phyloP scores from a whole-genome alignment of 495 filamentous ascomycete genomes.

The Penicillium cinerascens region DNA sequence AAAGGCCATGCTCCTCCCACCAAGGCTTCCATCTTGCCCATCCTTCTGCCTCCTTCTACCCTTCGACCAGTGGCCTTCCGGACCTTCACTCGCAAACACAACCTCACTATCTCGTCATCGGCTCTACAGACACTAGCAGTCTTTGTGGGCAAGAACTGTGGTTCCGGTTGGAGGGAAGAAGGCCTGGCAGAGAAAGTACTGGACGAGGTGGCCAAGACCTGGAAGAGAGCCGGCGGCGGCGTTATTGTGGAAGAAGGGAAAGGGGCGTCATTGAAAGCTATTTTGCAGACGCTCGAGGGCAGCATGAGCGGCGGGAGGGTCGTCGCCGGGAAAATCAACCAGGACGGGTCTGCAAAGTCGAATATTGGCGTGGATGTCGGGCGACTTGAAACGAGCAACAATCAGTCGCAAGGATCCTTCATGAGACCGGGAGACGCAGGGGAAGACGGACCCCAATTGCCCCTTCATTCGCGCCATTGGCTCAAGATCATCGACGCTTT shows the following conservation, averaged over 20 bases:
- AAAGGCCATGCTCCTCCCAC: slow-evolving; percentile 44
- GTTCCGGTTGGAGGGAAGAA: slow-evolving; percentile 93
- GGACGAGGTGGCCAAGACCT: slow-evolving; percentile 83
- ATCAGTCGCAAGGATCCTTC: slow-evolving; percentile 15
- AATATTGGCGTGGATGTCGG: slow-evolving; percentile 12
- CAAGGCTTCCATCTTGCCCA: slow-evolving; percentile 78
- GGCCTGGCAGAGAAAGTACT: slow-evolving; percentile 87
- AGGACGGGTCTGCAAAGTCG: slow-evolving; percentile 16
- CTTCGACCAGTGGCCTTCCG: slow-evolving; percentile 90
- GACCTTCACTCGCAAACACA: slow-evolving; percentile 96
- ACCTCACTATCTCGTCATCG: slow-evolving; percentile 85
- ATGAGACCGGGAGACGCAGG: slow-evolving; percentile 38
- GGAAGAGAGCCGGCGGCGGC: slow-evolving; percentile 78
- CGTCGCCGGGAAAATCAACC: slow-evolving; percentile 24
- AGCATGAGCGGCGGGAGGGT: slow-evolving; percentile 81
- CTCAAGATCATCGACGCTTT: slow-evolving; percentile 74
- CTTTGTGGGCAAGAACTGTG: slow-evolving; percentile 91
- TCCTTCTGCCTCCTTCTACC: slow-evolving; percentile 80
- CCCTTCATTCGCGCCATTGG: slow-evolving; percentile 68
- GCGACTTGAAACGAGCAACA: slow-evolving; percentile 8
- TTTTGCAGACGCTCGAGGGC: slow-evolving; percentile 76
- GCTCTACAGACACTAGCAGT: slow-evolving; percentile 78
- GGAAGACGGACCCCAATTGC: slow-evolving; percentile 56
- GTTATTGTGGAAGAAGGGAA: slow-evolving; percentile 87
- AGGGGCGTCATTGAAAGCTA: slow-evolving; percentile 66